These are phyloP conservation scores for Trichoderma polysporum DNA, from an alignment of 2,329 filamentous ascomycete genomes.

Conservation along the genomic window DNA sequence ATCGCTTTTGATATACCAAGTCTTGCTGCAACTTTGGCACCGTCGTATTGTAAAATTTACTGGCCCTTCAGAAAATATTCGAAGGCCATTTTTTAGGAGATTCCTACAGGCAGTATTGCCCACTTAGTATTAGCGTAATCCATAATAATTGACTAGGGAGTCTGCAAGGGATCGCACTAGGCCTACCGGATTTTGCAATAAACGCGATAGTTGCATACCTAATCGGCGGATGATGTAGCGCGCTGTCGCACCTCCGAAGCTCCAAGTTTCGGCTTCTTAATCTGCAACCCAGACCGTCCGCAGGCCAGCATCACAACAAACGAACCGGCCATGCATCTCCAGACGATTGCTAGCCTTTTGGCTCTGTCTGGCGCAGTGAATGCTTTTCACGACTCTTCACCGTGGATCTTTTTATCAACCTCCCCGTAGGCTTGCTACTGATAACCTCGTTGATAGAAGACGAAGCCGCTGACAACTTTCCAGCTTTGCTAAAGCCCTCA, in stretches of 20 bases:
- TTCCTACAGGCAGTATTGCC: not conserved
- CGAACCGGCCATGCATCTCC: constrained; percentile 18
- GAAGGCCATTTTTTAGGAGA: not conserved
- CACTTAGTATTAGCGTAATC: not conserved
- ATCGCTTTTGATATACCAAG: constrained; percentile 25
- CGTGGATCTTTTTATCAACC: constrained; percentile 85
- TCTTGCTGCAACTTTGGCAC: not conserved
- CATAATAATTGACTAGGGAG: not conserved
- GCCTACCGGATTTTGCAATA: constrained; percentile 9
- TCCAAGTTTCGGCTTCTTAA: constrained; percentile 5
- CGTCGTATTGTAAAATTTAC: constrained; percentile 10
- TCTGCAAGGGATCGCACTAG: not conserved
- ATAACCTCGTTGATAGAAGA: not conserved
- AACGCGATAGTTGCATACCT: constrained; percentile 7
- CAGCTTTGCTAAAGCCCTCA: constrained; percentile 37
- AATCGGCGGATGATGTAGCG: constrained; percentile 4
- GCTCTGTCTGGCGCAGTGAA: constrained; percentile 58
- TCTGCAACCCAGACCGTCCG: constrained; percentile 4
- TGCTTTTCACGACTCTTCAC: constrained; percentile 83
- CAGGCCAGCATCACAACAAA: constrained; percentile 10
- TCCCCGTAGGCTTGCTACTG: constrained; percentile 60
- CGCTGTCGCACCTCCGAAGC: constrained; percentile 16
- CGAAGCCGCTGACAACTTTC: constrained; percentile 4
- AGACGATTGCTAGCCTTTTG: constrained; percentile 46
- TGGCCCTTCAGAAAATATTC: not conserved